Evolutionary conservation across 345 rosid genomes (phyloP).

Genomic region (Eutrema heterophyllum): DNA sequence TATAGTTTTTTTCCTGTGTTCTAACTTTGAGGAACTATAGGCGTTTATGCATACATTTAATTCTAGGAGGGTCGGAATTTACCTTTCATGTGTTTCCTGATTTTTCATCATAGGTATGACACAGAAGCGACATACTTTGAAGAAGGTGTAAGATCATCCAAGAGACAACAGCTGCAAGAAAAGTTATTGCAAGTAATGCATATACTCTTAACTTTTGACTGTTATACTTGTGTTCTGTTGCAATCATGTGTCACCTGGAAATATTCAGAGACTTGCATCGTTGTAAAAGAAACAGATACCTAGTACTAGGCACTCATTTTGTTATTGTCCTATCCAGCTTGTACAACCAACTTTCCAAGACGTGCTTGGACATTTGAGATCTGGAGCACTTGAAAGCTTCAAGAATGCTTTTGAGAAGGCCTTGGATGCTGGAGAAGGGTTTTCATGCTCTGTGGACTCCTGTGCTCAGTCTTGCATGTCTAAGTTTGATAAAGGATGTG

Average conservation of each 20-base stretch:
- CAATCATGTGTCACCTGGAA: neutral
- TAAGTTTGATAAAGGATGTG: constrained; percentile 65
- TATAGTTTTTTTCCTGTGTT: neutral
- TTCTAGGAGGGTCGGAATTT: neutral
- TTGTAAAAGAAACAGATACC: neutral
- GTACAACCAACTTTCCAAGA: constrained; percentile 85
- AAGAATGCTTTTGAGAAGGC: constrained; percentile 79
- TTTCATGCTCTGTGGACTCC: constrained; percentile 53
- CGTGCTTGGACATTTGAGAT: constrained; percentile 72
- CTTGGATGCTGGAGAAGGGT: constrained; percentile 73
- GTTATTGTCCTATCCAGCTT: constrained; percentile 46
- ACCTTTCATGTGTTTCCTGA: constrained; percentile 10
- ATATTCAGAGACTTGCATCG: neutral
- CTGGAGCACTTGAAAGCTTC: constrained; percentile 61
- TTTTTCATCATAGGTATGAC: constrained; percentile 56
- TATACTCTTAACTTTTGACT: constrained; percentile 4
- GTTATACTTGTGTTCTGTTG: constrained; percentile 5
- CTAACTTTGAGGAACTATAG: neutral
- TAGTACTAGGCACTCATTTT: constrained; percentile 17
- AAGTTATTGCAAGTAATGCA: constrained; percentile 78
- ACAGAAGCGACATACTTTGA: constrained; percentile 84
- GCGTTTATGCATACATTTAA: constrained; percentile 1
- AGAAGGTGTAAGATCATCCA: constrained; percentile 84
- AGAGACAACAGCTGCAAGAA: constrained; percentile 83
- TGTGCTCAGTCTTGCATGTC: constrained; percentile 48